These are phyloP conservation scores for Senna siamea DNA, from an alignment of 306 rosid genomes.

Conservation along the genomic window DNA sequence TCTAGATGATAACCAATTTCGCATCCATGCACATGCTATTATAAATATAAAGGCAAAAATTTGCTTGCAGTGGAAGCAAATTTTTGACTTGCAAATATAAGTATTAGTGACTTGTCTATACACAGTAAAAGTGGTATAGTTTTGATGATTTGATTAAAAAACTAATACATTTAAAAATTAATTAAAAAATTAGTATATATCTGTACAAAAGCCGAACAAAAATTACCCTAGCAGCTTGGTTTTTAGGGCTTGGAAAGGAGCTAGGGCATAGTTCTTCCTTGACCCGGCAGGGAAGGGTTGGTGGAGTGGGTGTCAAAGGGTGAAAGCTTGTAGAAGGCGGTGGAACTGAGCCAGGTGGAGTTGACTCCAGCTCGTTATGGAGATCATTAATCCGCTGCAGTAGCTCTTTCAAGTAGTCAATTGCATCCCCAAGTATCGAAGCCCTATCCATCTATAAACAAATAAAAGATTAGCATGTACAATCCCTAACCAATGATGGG, in stretches of 20 bases:
- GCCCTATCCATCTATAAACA: slow-evolving; percentile 83
- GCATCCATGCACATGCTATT: neutral
- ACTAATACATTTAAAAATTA: no score
- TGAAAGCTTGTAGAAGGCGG: slow-evolving; percentile 61
- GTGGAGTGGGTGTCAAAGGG: slow-evolving; percentile 65
- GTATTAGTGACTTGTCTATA: no score
- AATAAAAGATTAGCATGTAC: slow-evolving; percentile 8
- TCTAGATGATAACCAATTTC: neutral
- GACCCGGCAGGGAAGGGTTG: slow-evolving; percentile 64
- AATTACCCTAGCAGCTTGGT: slow-evolving; percentile 72
- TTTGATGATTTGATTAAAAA: no score
- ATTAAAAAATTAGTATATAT: no score
- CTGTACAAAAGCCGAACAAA: no score
- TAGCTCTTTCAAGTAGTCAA: slow-evolving; percentile 85
- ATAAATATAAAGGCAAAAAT: slow-evolving; percentile 27
- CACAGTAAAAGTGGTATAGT: no score
- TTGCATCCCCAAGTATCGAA: slow-evolving; percentile 87
- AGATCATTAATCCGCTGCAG: slow-evolving; percentile 73
- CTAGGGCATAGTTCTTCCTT: slow-evolving; percentile 78
- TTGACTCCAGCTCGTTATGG: slow-evolving; percentile 68
- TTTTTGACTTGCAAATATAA: no score
- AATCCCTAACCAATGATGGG: slow-evolving; percentile 1
- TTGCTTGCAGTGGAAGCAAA: no score
- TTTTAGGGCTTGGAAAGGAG: slow-evolving; percentile 62
- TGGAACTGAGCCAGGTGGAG: slow-evolving; percentile 55